Conservation (phyloP, 345 rosid genomes). For the Corchorus capsularis region DNA sequence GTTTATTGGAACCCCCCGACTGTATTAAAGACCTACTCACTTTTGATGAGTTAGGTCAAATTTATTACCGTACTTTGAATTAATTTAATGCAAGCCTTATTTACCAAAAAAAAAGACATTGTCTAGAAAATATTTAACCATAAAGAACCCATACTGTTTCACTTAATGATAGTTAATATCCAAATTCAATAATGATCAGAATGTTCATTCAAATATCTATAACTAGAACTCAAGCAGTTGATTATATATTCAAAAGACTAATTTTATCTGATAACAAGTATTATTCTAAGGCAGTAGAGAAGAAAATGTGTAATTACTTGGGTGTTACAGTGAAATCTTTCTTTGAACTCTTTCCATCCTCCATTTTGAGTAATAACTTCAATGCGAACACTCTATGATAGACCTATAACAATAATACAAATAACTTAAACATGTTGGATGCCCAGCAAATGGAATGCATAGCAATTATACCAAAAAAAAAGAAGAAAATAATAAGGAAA, state of each 20-base stretch:
- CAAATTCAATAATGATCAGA: background rate
- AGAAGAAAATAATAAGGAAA: background rate
- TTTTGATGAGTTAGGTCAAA: no score
- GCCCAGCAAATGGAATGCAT: background rate
- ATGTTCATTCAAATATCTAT: background rate
- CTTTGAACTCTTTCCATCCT: conserved; percentile 52
- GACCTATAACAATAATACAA: conserved; percentile 49
- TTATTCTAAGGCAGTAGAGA: conserved; percentile 4
- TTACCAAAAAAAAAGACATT: no score
- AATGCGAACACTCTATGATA: conserved; percentile 67
- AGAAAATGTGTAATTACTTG: conserved; percentile 50
- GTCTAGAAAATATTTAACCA: conserved; percentile 1
- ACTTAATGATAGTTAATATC: background rate
- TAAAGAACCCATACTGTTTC: background rate
- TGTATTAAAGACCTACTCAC: no score
- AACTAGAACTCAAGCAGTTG: conserved; percentile 5
- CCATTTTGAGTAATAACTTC: conserved; percentile 51
- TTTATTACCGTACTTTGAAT: no score
- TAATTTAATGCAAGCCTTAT: no score
- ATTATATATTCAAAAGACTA: background rate
- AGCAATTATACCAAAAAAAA: conserved; percentile 16
- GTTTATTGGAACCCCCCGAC: no score
- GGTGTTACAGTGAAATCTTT: conserved; percentile 48
- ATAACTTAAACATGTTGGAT: background rate
- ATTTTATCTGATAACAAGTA: background rate